Evolutionary conservation across 495 filamentous ascomycete species (phyloP).

Genomic region (Penicillium nucicola): DNA sequence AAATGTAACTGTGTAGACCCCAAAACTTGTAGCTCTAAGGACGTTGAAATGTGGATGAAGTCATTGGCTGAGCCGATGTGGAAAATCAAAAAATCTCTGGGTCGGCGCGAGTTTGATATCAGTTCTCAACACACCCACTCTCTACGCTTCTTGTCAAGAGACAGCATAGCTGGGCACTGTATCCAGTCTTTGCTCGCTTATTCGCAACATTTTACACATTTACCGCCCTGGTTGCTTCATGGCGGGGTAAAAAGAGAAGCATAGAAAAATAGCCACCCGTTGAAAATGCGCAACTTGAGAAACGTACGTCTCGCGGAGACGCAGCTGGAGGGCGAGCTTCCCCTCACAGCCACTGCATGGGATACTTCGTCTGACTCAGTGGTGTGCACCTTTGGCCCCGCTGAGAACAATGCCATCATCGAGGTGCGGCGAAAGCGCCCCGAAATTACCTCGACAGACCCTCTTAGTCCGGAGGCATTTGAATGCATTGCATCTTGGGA

Average conservation of each 20-base stretch:
- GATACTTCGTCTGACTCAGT: constrained; percentile 67
- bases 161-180: background rate
- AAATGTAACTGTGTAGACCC: constrained; percentile 23
- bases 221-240: constrained; percentile 24
- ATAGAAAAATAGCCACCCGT: constrained; percentile 22
- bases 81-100: constrained; percentile 46
- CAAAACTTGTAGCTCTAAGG: constrained; percentile 12
- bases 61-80: constrained; percentile 45
- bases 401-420: constrained; percentile 56
- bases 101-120: constrained; percentile 26
- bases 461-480: constrained; percentile 35
- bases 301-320: constrained; percentile 64
- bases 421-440: constrained; percentile 54
- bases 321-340: constrained; percentile 49
- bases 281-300: constrained; percentile 74
- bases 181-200: constrained; percentile 4
- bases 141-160: background rate
- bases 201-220: constrained; percentile 2
- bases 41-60: constrained; percentile 48
- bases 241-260: constrained; percentile 37
- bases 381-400: constrained; percentile 74
- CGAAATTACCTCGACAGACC: constrained; percentile 33
- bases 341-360: constrained; percentile 73
- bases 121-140: constrained; percentile 19
- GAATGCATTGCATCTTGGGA: constrained; percentile 80